Evolutionary conservation across 2,329 filamentous ascomycete species (phyloP).

Genomic region (Leptosphaerulina australis): DNA sequence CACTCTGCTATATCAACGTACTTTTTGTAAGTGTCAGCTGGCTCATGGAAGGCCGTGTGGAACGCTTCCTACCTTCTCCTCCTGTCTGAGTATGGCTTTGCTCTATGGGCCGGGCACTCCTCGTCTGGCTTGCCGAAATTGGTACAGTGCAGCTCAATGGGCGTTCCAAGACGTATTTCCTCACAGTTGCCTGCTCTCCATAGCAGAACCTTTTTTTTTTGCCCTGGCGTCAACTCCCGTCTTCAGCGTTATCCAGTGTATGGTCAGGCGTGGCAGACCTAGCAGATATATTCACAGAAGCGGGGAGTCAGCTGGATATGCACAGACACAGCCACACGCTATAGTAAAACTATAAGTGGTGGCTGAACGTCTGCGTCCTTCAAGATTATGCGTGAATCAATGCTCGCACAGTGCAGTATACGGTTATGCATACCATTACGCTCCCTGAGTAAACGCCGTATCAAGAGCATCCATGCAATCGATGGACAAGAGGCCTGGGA

Average conservation of each 20-base stretch:
- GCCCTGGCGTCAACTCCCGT: conserved; percentile 14
- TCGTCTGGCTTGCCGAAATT: conserved; percentile 11
- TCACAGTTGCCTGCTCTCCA: neutral
- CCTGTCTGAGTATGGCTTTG: conserved; percentile 16
- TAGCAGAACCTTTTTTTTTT: neutral
- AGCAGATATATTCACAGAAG: neutral
- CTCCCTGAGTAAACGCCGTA: conserved; percentile 27
- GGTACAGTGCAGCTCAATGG: neutral
- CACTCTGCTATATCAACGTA: conserved; percentile 46
- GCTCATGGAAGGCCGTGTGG: neutral
- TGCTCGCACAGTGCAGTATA: neutral
- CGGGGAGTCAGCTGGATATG: neutral
- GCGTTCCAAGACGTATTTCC: too few relatives aligned
- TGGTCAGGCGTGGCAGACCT: neutral
- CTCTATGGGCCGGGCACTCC: conserved; percentile 12
- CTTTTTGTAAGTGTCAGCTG: conserved; percentile 15
- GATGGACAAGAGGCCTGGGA: conserved; percentile 30
- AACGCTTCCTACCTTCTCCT: conserved; percentile 9
- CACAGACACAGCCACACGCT: neutral
- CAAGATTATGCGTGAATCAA: neutral
- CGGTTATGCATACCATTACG: conserved; percentile 10
- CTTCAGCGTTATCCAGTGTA: neutral
- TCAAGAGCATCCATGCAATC: conserved; percentile 43
- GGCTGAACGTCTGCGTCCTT: neutral
- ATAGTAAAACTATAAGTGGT: neutral